These are phyloP conservation scores for Tetrahymena borealis DNA, from an alignment of 73 alveolate genomes.

Conservation along the genomic window DNA sequence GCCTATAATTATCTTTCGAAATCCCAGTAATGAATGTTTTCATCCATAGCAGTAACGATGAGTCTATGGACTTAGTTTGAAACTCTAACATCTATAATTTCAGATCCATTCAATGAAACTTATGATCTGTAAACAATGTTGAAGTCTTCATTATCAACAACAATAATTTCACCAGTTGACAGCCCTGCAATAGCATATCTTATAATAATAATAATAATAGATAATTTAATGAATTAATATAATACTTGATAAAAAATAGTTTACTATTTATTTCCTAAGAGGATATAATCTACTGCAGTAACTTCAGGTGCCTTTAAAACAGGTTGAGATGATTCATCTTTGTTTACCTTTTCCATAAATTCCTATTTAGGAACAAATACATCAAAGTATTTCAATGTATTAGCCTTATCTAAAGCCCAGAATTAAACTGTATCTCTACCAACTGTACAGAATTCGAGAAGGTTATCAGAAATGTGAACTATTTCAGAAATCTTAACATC, in stretches of 20 bases:
- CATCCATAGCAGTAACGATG: slow-evolving; percentile 5
- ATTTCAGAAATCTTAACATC: slow-evolving; percentile 27
- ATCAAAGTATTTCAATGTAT: slow-evolving; percentile 28
- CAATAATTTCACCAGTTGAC: slow-evolving; percentile 16
- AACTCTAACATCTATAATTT: slow-evolving; percentile 21
- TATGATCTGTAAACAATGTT: slow-evolving; percentile 11
- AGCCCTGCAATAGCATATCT: slow-evolving; percentile 7
- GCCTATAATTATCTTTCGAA: neutral
- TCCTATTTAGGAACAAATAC: slow-evolving; percentile 11
- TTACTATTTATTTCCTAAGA: neutral
- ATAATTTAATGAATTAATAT: neutral
- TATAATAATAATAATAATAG: neutral
- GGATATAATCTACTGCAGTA: neutral
- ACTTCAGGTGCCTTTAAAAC: slow-evolving; percentile 18
- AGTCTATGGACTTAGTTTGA: neutral
- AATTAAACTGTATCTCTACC: slow-evolving; percentile 33
- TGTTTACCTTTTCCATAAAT: neutral
- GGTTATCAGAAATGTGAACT: slow-evolving; percentile 5
- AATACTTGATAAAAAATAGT: too few relatives aligned
- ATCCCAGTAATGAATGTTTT: slow-evolving; percentile 15
- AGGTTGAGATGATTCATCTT: neutral
- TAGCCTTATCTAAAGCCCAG: slow-evolving; percentile 27
- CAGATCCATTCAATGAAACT: neutral
- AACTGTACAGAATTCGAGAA: slow-evolving; percentile 32
- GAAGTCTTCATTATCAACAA: slow-evolving; percentile 21